Evolutionary conservation across 176 grass and related monocot genomes (phyloP).

Genomic region (Oryza meridionalis): DNA sequence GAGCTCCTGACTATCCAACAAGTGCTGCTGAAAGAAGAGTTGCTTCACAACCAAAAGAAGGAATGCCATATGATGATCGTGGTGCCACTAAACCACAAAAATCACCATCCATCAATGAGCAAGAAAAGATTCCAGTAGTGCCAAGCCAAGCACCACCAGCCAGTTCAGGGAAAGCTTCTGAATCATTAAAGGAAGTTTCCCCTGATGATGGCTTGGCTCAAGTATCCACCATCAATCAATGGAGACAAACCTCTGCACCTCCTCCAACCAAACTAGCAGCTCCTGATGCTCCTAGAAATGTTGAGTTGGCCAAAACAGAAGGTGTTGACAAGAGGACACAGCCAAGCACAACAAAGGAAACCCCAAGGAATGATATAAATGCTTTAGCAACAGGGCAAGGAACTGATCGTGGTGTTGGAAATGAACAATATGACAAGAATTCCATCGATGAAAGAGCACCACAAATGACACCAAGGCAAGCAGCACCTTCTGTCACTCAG

Average conservation of each 20-base stretch:
- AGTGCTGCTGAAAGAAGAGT: slow-evolving; percentile 23
- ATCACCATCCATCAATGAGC: neutral
- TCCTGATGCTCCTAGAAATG: neutral
- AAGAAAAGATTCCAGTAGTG: neutral
- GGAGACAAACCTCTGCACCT: neutral
- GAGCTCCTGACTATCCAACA: slow-evolving; percentile 21
- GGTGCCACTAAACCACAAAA: slow-evolving; percentile 9
- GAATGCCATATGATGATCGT: slow-evolving; percentile 15
- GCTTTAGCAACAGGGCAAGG: neutral
- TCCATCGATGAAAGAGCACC: neutral
- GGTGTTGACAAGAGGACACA: slow-evolving; percentile 8
- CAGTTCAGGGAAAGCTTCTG: neutral
- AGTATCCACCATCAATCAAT: neutral
- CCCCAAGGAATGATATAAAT: slow-evolving; percentile 1
- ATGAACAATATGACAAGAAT: slow-evolving; percentile 13
- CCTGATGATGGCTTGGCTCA: slow-evolving; percentile 1
- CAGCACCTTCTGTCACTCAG: neutral
- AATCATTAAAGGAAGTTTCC: neutral
- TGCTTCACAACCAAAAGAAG: slow-evolving; percentile 14
- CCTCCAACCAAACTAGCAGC: slow-evolving; percentile 3
- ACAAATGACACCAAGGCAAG: neutral
- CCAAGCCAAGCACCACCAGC: slow-evolving; percentile 11
- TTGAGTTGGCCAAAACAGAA: slow-evolving; percentile 4
- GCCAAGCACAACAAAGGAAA: neutral
- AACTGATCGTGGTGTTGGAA: neutral